Percentiles rank a stretch among this genome's conserved stretches.
Conservation (phyloP, 1,284 basidiomycete genomes). For the Puccinia novopanici region DNA sequence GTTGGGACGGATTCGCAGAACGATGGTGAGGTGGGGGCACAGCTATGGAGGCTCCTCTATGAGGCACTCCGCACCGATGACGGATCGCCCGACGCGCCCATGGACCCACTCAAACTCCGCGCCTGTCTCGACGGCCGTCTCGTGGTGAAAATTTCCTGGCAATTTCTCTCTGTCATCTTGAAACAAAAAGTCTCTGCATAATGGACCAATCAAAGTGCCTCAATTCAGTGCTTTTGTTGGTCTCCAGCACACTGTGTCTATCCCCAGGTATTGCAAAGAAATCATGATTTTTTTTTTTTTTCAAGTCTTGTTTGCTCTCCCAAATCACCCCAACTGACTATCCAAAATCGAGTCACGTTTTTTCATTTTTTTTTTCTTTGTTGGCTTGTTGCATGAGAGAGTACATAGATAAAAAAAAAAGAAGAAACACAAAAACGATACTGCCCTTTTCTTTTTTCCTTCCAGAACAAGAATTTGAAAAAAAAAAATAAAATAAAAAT, state of each 20-base stretch:
- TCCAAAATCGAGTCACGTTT: too few relatives aligned
- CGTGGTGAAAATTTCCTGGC: conserved; percentile 11
- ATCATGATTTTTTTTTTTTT: too few relatives aligned
- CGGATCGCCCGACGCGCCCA: background rate
- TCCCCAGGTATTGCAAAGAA: too few relatives aligned
- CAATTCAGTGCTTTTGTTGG: too few relatives aligned
- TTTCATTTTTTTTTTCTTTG: background rate
- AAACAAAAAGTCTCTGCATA: too few relatives aligned
- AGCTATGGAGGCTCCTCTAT: conserved; percentile 12
- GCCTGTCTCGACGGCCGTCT: conserved; percentile 36
- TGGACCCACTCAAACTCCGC: conserved; percentile 23
- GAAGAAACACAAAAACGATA: background rate
- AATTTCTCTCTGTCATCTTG: too few relatives aligned
- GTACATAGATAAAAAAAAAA: background rate
- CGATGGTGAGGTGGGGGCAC: background rate
- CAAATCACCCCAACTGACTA: too few relatives aligned
- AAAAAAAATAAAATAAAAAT: background rate
- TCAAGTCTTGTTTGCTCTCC: too few relatives aligned
- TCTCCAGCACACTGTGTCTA: too few relatives aligned
- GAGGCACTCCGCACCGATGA: background rate
- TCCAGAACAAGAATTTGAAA: too few relatives aligned
- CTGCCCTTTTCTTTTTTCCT: too few relatives aligned
- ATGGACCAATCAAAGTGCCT: too few relatives aligned
- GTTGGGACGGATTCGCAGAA: background rate
- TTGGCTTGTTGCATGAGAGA: background rate